A percentile compares a stretch with the other conserved stretches of the same genome.
Evolutionary conservation across 2,329 filamentous ascomycete genomes (phyloP).

Genomic region (Hypomyces rosellus): DNA sequence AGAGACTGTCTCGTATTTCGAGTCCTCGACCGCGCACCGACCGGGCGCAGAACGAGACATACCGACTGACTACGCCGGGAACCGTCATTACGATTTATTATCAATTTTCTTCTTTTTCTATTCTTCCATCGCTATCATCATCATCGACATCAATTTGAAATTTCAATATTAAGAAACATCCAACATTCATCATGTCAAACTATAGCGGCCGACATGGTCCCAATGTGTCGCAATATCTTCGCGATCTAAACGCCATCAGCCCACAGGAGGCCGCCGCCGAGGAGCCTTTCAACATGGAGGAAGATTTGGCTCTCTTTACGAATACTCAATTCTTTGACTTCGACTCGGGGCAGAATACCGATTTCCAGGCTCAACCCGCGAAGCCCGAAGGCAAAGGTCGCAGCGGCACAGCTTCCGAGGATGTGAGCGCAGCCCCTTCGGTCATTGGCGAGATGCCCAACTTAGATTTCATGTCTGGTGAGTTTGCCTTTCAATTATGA

Average conservation of each 20-base stretch:
- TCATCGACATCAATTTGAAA: too few species aligned
- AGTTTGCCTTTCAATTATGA: slow-evolving; percentile 20
- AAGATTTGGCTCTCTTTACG: slow-evolving; percentile 72
- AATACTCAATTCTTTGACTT: slow-evolving; percentile 80
- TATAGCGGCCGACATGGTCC: slow-evolving; percentile 72
- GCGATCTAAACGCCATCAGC: slow-evolving; percentile 72
- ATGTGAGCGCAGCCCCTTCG: slow-evolving; percentile 33
- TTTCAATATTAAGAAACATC: too few species aligned
- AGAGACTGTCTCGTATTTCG: too few species aligned
- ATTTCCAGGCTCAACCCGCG: slow-evolving; percentile 45
- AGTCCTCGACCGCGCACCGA: too few species aligned
- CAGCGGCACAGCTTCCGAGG: slow-evolving; percentile 30
- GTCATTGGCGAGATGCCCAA: slow-evolving; percentile 40
- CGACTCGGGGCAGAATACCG: slow-evolving; percentile 57
- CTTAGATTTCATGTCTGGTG: slow-evolving; percentile 47
- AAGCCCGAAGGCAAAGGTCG: slow-evolving; percentile 36
- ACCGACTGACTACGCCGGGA: too few species aligned
- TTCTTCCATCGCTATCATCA: too few species aligned
- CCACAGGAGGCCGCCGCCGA: slow-evolving; percentile 49
- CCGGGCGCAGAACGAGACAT: too few species aligned
- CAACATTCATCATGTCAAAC: slow-evolving; percentile 52
- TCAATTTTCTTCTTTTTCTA: too few species aligned
- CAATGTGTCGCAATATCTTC: slow-evolving; percentile 86
- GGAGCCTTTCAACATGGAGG: slow-evolving; percentile 58
- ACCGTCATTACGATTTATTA: too few species aligned